Conservation (phyloP, 2,329 filamentous ascomycete species). For the Cladosporium halotolerans region DNA sequence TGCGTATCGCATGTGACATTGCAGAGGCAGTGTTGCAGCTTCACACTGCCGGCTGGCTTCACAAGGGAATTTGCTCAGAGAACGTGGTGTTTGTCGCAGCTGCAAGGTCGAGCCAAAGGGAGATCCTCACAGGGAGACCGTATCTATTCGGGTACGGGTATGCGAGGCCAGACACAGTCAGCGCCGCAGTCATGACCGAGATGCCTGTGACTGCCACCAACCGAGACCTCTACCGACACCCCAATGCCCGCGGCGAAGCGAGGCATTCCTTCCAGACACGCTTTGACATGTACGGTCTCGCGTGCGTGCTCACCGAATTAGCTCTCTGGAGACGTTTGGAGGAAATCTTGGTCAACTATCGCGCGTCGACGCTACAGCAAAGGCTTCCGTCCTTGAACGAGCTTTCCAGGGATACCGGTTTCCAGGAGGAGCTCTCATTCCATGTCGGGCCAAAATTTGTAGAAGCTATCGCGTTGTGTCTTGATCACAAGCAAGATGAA, state of each 20-base stretch:
- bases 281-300: not conserved
- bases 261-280: not conserved
- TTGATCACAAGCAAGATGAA: not conserved
- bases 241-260: not conserved
- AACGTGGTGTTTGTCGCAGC: not conserved
- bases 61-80: not conserved
- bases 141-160: not conserved
- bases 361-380: not conserved
- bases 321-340: not conserved
- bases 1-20: not conserved
- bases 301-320: not conserved
- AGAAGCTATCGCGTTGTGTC: not conserved
- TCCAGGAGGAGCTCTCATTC: not conserved
- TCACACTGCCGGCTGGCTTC: not conserved
- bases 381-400: not conserved
- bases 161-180: not conserved
- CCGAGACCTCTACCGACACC: not conserved
- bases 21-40: not conserved
- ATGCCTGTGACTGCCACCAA: not conserved
- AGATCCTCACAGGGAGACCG: not conserved
- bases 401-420: not conserved
- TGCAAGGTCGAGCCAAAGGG: not conserved
- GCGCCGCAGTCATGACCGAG: not conserved
- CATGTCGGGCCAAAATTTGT: not conserved
- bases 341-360: not conserved